Evolutionary conservation across 495 filamentous ascomycete species (phyloP).

Genomic region (Stereocaulon alpinum): DNA sequence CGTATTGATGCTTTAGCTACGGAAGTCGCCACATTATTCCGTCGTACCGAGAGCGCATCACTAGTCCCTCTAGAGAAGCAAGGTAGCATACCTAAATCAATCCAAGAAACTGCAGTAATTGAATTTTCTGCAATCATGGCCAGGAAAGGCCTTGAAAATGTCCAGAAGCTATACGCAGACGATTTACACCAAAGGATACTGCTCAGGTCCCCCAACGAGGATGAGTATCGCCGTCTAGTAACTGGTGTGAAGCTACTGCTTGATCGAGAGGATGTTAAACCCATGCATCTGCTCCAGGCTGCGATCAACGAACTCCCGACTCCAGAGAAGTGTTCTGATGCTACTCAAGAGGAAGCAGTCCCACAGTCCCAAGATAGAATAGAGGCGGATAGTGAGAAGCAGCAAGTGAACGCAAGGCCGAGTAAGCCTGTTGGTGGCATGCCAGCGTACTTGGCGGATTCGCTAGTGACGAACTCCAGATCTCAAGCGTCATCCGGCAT

Average conservation of each 20-base stretch:
- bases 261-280: background rate
- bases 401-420: background rate
- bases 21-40: background rate
- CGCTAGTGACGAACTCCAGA: background rate
- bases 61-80: slow-evolving; percentile 33
- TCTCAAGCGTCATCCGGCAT: background rate
- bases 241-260: slow-evolving; percentile 34
- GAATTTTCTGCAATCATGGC: background rate
- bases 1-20: background rate
- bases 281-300: background rate
- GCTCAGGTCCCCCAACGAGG: background rate
- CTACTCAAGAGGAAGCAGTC: background rate
- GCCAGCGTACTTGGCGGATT: background rate
- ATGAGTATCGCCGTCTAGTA: slow-evolving; percentile 27
- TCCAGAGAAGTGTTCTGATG: slow-evolving; percentile 31
- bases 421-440: background rate
- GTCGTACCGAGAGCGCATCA: slow-evolving; percentile 30
- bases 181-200: background rate
- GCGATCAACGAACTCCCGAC: slow-evolving; percentile 38
- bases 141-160: background rate
- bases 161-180: background rate
- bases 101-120: background rate
- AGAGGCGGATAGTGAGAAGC: background rate
- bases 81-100: background rate
- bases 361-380: background rate